Percentiles rank a stretch among this genome's conserved stretches.
Conservation (phyloP, 257 asterid species). For the Nicotiana sylvestris region DNA sequence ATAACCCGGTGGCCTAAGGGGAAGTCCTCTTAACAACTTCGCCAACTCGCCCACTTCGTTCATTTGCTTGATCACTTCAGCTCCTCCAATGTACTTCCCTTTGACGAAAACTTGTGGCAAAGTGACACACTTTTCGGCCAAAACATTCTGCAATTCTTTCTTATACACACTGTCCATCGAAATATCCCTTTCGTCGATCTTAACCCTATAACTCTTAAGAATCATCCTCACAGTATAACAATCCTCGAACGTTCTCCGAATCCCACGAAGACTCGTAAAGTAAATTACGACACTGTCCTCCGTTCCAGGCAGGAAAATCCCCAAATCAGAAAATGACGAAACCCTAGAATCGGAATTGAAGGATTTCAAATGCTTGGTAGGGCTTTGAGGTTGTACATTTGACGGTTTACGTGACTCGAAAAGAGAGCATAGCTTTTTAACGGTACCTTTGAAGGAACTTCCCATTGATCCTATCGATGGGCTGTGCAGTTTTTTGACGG, state of each 20-base stretch:
- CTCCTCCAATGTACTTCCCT: slow-evolving; percentile 57
- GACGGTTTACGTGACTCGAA: slow-evolving; percentile 36
- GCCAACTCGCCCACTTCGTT: slow-evolving; percentile 47
- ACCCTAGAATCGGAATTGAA: slow-evolving; percentile 28
- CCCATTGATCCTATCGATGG: slow-evolving; percentile 62
- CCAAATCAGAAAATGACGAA: not conserved
- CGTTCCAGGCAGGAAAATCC: slow-evolving; percentile 50
- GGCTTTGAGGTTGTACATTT: slow-evolving; percentile 12
- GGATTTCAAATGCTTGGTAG: slow-evolving; percentile 22
- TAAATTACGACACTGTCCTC: slow-evolving; percentile 83
- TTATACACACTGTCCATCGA: slow-evolving; percentile 75
- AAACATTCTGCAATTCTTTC: slow-evolving; percentile 59
- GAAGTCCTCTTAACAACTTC: slow-evolving; percentile 42
- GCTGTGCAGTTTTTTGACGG: slow-evolving; percentile 50
- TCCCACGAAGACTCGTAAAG: slow-evolving; percentile 86
- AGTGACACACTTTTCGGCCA: slow-evolving; percentile 52
- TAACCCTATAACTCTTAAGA: slow-evolving; percentile 63
- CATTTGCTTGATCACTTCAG: slow-evolving; percentile 39
- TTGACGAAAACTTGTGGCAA: slow-evolving; percentile 83
- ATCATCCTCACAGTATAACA: slow-evolving; percentile 69
- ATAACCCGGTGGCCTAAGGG: slow-evolving; percentile 24
- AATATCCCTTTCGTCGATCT: slow-evolving; percentile 72
- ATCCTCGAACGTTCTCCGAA: slow-evolving; percentile 69
- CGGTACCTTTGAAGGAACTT: slow-evolving; percentile 64
- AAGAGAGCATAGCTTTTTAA: slow-evolving; percentile 57